A percentile compares a stretch with the other conserved stretches of the same genome.
These are phyloP conservation scores for Colletotrichum tropicale DNA, from an alignment of 2,329 filamentous ascomycete species.

Conservation along the genomic window DNA sequence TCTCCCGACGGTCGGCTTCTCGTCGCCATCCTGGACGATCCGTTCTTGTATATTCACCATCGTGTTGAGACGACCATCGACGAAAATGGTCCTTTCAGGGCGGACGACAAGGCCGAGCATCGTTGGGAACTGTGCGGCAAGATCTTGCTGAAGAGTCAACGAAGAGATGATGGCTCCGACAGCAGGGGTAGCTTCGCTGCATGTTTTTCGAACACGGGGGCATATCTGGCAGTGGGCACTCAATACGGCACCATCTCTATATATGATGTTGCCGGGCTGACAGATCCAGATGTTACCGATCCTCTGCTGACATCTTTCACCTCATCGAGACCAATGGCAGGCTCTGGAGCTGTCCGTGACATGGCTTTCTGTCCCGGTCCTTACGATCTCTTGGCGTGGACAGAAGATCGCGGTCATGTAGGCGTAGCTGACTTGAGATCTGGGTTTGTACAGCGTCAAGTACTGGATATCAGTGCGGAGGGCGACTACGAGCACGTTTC, in stretches of 20 bases:
- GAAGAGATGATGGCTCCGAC: slow-evolving; percentile 56
- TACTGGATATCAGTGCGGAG: slow-evolving; percentile 66
- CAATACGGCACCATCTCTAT: slow-evolving; percentile 82
- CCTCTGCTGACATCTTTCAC: slow-evolving; percentile 77
- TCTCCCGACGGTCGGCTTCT: slow-evolving; percentile 85
- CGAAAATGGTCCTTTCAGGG: slow-evolving; percentile 22
- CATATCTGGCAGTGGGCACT: slow-evolving; percentile 76
- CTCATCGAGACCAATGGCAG: slow-evolving; percentile 74
- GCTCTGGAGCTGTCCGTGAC: slow-evolving; percentile 81
- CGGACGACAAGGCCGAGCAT: slow-evolving; percentile 34
- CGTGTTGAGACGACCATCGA: slow-evolving; percentile 45
- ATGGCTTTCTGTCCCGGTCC: slow-evolving; percentile 93
- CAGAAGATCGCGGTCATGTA: slow-evolving; percentile 81
- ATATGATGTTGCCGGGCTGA: slow-evolving; percentile 63
- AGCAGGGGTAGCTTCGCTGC: slow-evolving; percentile 77
- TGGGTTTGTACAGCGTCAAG: slow-evolving; percentile 70
- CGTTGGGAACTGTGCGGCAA: slow-evolving; percentile 57
- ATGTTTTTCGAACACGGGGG: slow-evolving; percentile 75
- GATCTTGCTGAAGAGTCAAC: slow-evolving; percentile 64
- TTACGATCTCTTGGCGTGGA: slow-evolving; percentile 91
- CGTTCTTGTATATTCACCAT: slow-evolving; percentile 83
- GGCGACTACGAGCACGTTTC: slow-evolving; percentile 61
- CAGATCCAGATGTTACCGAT: slow-evolving; percentile 47
- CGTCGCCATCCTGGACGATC: slow-evolving; percentile 85
- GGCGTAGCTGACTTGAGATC: slow-evolving; percentile 76